Percentiles rank a stretch among this genome's conserved stretches.
Evolutionary conservation across 768 basidiomycete genomes (phyloP).

Genomic region (Boletus rubescentipes): DNA sequence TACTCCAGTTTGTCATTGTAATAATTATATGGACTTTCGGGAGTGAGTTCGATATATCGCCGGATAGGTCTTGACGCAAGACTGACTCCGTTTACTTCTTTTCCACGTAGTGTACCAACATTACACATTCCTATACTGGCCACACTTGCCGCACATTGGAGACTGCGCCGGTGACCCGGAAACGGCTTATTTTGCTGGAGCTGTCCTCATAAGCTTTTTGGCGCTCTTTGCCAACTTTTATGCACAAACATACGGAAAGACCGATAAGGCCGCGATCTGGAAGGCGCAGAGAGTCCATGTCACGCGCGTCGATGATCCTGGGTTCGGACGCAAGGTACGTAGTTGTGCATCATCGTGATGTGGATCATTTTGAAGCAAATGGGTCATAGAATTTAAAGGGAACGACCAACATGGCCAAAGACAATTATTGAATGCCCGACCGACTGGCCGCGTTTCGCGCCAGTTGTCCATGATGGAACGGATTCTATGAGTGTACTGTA

Average conservation of each 20-base stretch:
- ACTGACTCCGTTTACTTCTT: background rate
- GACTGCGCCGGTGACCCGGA: constrained; percentile 25
- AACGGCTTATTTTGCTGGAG: constrained; percentile 14
- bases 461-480: too few species aligned
- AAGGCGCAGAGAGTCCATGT: background rate
- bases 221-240: constrained; percentile 28
- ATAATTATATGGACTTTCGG: constrained; percentile 21
- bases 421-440: background rate
- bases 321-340: constrained; percentile 1
- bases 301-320: background rate
- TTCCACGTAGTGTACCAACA: constrained; percentile 28
- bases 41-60: too few species aligned
- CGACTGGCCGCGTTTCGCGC: too few species aligned
- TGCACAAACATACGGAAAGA: constrained; percentile 18
- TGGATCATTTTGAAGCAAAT: background rate
- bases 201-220: constrained; percentile 22
- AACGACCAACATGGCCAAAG: too few species aligned
- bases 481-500: too few species aligned
- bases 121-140: constrained; percentile 24
- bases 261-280: background rate
- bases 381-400: background rate
- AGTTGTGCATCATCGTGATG: background rate
- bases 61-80: too few species aligned
- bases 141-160: constrained; percentile 24
- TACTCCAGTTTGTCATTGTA: constrained; percentile 25